Conservation (phyloP, 202 grass and related monocot species). For the Alloteropsis angusta region DNA sequence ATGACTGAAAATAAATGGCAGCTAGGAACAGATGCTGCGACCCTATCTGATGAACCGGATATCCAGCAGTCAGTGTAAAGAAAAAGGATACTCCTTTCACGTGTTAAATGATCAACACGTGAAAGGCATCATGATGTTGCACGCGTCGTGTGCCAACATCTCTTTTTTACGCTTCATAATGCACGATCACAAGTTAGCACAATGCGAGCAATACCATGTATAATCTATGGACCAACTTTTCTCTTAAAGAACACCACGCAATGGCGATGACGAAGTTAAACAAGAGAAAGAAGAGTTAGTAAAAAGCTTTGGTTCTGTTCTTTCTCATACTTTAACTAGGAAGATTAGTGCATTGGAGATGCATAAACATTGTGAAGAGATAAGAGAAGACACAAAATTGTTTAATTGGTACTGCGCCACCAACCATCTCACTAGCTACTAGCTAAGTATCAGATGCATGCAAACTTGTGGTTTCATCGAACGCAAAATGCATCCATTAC, state of each 20-base stretch:
- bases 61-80: neutral
- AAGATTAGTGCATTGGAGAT: neutral
- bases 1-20: neutral
- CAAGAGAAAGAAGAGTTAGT: neutral
- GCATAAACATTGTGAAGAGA: neutral
- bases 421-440: neutral
- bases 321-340: neutral
- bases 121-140: neutral
- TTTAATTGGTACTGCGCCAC: neutral
- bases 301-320: neutral
- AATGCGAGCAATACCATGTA: neutral
- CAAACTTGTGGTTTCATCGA: neutral
- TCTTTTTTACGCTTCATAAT: neutral
- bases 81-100: neutral
- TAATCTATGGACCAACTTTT: neutral
- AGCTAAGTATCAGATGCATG: too few relatives aligned
- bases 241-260: neutral
- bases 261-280: neutral
- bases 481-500: too few relatives aligned
- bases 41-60: neutral
- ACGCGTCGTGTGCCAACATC: neutral
- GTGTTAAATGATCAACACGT: neutral
- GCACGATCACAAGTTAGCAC: neutral
- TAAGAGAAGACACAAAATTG: neutral
- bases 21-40: neutral